These are phyloP conservation scores for Chionographis japonica DNA, from an alignment of 106 monocot genomes.

Conservation along the genomic window DNA sequence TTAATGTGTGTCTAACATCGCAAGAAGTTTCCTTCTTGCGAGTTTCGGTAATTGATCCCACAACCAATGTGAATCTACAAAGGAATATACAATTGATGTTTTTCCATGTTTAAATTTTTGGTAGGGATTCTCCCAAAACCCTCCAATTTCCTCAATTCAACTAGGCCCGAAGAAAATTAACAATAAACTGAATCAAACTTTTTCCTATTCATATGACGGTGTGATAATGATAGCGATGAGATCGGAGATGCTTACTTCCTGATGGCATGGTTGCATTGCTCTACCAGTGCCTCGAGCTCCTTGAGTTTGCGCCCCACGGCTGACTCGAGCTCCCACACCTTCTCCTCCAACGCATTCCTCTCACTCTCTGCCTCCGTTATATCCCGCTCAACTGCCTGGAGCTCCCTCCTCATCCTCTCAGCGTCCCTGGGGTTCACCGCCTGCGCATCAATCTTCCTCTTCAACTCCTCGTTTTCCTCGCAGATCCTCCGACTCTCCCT, in stretches of 20 bases:
- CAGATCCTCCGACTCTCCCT: slow-evolving; percentile 32
- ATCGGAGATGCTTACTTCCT: slow-evolving; percentile 39
- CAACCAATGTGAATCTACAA: too few species aligned
- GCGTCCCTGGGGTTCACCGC: slow-evolving; percentile 55
- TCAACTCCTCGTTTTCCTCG: slow-evolving; percentile 60
- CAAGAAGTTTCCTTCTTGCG: too few species aligned
- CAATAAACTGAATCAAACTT: too few species aligned
- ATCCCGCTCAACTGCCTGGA: slow-evolving; percentile 65
- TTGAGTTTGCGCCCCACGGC: slow-evolving; percentile 29
- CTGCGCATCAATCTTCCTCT: slow-evolving; percentile 49
- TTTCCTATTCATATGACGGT: too few species aligned
- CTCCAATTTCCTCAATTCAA: too few species aligned
- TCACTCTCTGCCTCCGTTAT: slow-evolving; percentile 47
- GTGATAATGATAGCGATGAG: too few species aligned
- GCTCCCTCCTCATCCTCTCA: slow-evolving; percentile 78
- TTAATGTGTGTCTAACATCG: too few species aligned
- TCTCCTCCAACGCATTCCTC: slow-evolving; percentile 59
- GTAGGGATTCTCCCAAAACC: too few species aligned
- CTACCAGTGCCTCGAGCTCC: slow-evolving; percentile 42
- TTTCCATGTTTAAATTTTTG: too few species aligned
- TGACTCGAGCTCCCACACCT: slow-evolving; percentile 53
- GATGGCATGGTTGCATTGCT: slow-evolving; percentile 69
- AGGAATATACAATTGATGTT: too few species aligned
- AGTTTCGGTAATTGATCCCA: too few species aligned
- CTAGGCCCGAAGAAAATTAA: too few species aligned